Base-by-base conservation (phyloP, 441 rosid species). In the Biscutella laevigata region DNA sequence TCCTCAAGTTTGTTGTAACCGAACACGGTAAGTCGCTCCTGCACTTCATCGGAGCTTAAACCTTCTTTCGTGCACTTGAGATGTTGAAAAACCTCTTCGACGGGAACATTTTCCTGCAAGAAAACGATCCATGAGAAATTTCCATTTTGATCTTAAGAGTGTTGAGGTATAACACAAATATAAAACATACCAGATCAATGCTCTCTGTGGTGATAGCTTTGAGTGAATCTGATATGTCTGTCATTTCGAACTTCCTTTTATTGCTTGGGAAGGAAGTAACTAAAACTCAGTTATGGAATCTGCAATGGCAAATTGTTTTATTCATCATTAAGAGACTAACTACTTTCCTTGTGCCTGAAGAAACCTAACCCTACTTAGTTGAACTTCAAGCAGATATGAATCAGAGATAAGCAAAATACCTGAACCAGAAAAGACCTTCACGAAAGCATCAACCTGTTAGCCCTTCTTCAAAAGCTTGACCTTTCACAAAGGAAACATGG, bases 1-100 rank as follows among this genome's bases (percentile, higher is more conserved):
- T 78, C 86, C 46, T 81, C 84, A 55, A 81, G 80, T 50, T 81
- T 78, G 68, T 81, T 81, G 59, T 70, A 64, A 16, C 87, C 84
- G 64, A 81, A 81, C 57, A 78, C 50, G 43, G 64, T 67, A 60
- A 78, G 60, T 44, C 87, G 44, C 55, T 41, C 56, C 38, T 68
- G 70, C 12, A 72, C 77, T 53, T 78, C 84, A 30, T 69, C 59
- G 6, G 71, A 12, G 34, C 17, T 69, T 22, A 81, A 61, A 6
- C 84, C 87, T 46, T 74, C 62, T 62, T 60, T 65, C 1, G 78
- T 78, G 50, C 84, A 78, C 60, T 72, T 78, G 27, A 78, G 62
- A 24, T 74, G 71, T 34, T 81, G 78, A 27, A 74, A 76, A 47
- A 76, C 87, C 61, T 76, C 87, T 53, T 72, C 80, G 36, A 81